Base-by-base conservation (phyloP, 768 basidiomycete genomes). In the Psilocybe subaeruginosa region DNA sequence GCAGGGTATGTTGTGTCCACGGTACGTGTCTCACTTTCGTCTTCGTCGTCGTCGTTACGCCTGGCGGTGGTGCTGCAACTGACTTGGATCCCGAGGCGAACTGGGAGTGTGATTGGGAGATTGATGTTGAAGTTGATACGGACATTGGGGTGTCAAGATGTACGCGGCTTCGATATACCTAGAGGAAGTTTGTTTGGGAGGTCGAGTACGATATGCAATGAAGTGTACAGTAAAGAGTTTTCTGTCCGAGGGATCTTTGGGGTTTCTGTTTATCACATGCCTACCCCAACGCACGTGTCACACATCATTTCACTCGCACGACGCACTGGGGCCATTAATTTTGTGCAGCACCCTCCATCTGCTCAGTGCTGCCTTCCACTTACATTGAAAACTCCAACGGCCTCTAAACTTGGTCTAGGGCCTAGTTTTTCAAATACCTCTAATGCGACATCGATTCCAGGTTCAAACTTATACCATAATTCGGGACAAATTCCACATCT, bases 1-100 rank as follows among this genome's bases (percentile, higher is more conserved):
- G 81, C 58, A 84, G 70, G 1, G 86, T 83, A 71, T 92, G 87
- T 58, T 76, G 70, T 35, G 68, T 64, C 73, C 73, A 74, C 8
- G 73, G 69, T 53, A 71, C 64, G 48, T 68, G 69, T 65, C 60
- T 55, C 61, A 63, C 61, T 51, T 54, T 48, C 63, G 60, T 61
- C 62, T 35, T 60, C 49, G 35, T 53, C 31, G 58, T 56, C 39
- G 58, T 29, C 33, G 35, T 39, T 54, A n/a, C 14, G 30, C 43
- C 49, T n/a, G 50, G 56, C 33, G 58, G 17, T 30, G 58, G 8
- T 51, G 17, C 41, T 16, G 43, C 27, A 50, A 30, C 39, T 30
- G 59, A 56, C n/a, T 49, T 56, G 3, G 60, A 51, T 2, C 48
- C 41, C 19, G 55, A 43, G 23, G 9, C 54, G 46, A 37, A 31